Evolutionary conservation across 768 basidiomycete genomes (phyloP), one percentile per base, ranked within the genome.

Genomic region (Tricholoma terreum): DNA sequence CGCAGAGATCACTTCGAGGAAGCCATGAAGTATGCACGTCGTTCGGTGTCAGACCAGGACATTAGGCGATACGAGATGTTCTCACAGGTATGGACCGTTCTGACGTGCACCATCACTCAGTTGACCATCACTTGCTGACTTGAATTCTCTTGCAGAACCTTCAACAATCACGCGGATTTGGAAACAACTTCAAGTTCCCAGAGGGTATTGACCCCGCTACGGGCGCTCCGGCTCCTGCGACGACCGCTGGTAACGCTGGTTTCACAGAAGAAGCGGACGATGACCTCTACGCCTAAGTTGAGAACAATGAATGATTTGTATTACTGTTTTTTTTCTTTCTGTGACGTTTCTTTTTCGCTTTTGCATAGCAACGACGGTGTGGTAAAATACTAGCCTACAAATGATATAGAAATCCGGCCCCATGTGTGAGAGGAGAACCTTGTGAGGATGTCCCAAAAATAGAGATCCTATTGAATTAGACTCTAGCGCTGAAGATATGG

Each of bases 51-150:
- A 11, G 95, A 98, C 69, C 86, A 90, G 62, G 96, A 98, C 69
- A 96, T 98, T 74, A 84, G 95, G 67, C 87, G 95, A 53, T 99
- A 98, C 74, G 96, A 98, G 83, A 94, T 97, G 88, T 98, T 98
- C 73, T 77, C 95, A 34, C 94, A 94, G 81, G 87, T 88, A 69
- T 52, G 52, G 52, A 46, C 11, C 48, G 57, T 19, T 6, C 17
- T 50, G 9, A 21, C 50, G 15, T 55, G 30, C 55, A 40, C 46
- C 56, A 27, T 27, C 24, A 27, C 24, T n/a, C n/a, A n/a, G n/a
- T 63, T 58, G n/a, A n/a, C 22, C 9, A 50, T 55, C 24, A 34
- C n/a, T 27, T 58, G 27, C 55, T 65, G 14, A 60, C 38, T n/a
- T 54, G 11, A 61, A 12, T 54, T 52, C 40, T 58, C 43, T 60